These are phyloP conservation scores for Echinosphaeria canescens DNA, from an alignment of 2,329 filamentous ascomycete genomes.

Conservation along the genomic window DNA sequence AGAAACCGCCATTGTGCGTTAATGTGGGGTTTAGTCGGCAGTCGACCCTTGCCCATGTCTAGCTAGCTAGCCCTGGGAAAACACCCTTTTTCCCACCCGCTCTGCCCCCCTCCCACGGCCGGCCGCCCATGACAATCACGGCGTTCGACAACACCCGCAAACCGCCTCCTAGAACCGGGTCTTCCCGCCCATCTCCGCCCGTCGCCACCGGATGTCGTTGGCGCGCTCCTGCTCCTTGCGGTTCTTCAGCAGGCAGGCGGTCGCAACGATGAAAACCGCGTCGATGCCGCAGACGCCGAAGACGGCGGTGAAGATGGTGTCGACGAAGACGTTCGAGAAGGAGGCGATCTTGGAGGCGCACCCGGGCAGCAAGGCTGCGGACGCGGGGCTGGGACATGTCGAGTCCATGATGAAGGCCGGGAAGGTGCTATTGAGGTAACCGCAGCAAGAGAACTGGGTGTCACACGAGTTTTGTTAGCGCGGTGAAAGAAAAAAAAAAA, in stretches of 20 bases:
- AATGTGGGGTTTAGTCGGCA: no score
- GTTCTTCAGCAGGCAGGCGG: conserved; percentile 60
- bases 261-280: conserved; percentile 43
- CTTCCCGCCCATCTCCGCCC: no score
- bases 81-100: no score
- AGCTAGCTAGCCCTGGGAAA: no score
- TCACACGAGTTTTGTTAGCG: no score
- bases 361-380: conserved; percentile 46
- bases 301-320: conserved; percentile 56
- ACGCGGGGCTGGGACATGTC: conserved; percentile 46
- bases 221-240: conserved; percentile 63
- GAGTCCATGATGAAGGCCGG: conserved; percentile 50
- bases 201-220: conserved; percentile 53
- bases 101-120: no score
- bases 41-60: no score
- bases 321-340: conserved; percentile 50
- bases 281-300: conserved; percentile 63
- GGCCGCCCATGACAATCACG: no score
- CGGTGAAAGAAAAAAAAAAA: no score
- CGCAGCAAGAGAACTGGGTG: conserved; percentile 61
- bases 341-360: conserved; percentile 46
- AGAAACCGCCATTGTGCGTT: no score
- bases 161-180: no score
- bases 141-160: no score
- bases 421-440: conserved; percentile 50